Evolutionary conservation across 208 protist species (phyloP), one percentile per base, ranked within the genome.

Genomic region (Endotrypanum monterogeii): DNA sequence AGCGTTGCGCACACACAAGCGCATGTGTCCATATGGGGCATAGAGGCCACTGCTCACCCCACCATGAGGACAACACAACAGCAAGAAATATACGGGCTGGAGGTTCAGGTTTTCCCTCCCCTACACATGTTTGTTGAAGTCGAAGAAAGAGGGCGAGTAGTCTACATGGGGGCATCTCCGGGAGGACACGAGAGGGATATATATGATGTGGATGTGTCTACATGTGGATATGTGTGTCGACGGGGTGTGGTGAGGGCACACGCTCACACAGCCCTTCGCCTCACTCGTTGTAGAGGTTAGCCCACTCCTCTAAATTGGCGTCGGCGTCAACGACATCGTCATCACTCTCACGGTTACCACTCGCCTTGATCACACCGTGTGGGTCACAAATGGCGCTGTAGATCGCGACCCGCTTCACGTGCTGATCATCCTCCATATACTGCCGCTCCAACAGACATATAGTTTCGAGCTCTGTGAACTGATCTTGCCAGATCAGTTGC

Each of bases 391-490:
- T 2, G 9, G 7, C n/a, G 20, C 11, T 32, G 55, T 80, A 77
- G 51, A 78, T 58, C 25, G 4, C 28, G 12, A 83, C n/a, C 1
- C 74, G 57, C 46, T 69, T 48, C 30, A 67, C 28, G 76, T 83
- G 77, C 65, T 77, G 56, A n/a, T 54, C 30, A 60, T 82, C 77
- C n/a, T 63, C 71, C 11, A 85, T 78, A 28, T 71, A 80, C 23
- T 87, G 82, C 37, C 78, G 73, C 69, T 83, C 46, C 18, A 79
- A 67, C 23, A 66, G 37, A 51, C 63, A 67, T n/a, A 78, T 74
- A 46, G 82, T 54, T 56, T 79, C 55, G 69, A 67, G 23, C 48
- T 87, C 56, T 39, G 23, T 41, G 72, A 73, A 56, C 83, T 80
- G 76, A 44, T 80, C 76, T 2, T 54, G 68, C 76, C 76, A 80